phyloP scores from a whole-genome alignment of 2,329 filamentous ascomycete species.

The Parastagonospora avenae region DNA sequence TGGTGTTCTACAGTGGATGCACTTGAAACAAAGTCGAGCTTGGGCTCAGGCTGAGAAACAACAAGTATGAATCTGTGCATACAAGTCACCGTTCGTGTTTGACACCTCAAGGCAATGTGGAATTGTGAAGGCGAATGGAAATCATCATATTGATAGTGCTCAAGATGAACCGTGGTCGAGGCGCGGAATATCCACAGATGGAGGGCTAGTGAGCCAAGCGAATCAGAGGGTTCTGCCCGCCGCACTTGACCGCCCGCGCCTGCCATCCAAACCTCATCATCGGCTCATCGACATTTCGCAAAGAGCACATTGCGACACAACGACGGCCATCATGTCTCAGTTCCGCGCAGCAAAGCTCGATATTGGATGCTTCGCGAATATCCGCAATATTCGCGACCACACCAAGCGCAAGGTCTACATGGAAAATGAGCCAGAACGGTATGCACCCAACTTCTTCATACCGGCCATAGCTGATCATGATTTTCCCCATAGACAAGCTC shows the following conservation, averaged over 20 bases:
- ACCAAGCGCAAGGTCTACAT: conserved; percentile 94
- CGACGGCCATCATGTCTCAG: conserved; percentile 59
- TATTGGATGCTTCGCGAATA: conserved; percentile 84
- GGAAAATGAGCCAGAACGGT: conserved; percentile 87
- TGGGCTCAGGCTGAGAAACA: neutral
- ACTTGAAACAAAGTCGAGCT: no score
- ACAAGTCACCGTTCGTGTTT: neutral
- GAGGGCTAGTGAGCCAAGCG: neutral
- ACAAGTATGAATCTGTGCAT: neutral
- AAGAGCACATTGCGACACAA: conserved; percentile 10
- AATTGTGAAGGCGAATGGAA: conserved; percentile 5
- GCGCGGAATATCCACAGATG: neutral
- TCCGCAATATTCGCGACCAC: conserved; percentile 88
- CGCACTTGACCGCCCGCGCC: conserved; percentile 1
- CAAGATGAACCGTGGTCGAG: neutral
- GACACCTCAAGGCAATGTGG: neutral
- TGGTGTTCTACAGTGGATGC: conserved; percentile 8
- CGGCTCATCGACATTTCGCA: conserved; percentile 2
- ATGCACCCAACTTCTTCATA: conserved; percentile 28
- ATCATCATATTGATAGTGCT: neutral
- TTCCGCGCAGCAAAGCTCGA: conserved; percentile 92
- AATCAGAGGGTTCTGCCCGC: conserved; percentile 2
- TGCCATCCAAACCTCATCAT: conserved; percentile 11
- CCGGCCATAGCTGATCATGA: conserved; percentile 7
- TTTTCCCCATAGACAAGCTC: conserved; percentile 69